Base-by-base conservation (phyloP, 805 yeast species). In the Saccharomyces jurei region DNA sequence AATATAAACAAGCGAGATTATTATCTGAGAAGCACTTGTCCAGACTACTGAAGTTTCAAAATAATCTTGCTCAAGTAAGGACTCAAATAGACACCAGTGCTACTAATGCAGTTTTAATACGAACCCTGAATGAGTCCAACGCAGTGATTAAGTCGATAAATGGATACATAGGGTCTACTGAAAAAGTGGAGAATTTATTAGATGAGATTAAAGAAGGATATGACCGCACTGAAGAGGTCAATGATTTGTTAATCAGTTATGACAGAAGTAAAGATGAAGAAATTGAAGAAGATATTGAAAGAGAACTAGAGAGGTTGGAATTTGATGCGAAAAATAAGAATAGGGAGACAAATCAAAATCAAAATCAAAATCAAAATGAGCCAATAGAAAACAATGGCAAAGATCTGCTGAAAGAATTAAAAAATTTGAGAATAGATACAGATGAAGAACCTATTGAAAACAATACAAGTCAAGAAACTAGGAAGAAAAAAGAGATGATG, bases 1-100 rank as follows among this genome's bases (percentile, higher is more conserved):
- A 65, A 50, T 63, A 71, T 25, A 55, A 75, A 29, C 69, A 69
- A 49, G 67, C 74, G 0, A 70, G 69, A 52, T 69, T 67, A 50
- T 52, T 73, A n/a, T 69, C 72, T 3, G 74, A 74, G 36, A 64
- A 63, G 8, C 65, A 74, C 25, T 60, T 75, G 50, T 55, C 50
- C 6, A 65, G 69, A 31, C 66, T 75, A 21, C 58, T 73, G 28
- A 62, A 58, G 4, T 65, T 72, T 44, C 61, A 68, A 10, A 68
- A 64, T 44, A 78, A 77, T 55, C 63, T 79, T 22, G 72, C 69
- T 50, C 59, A 68, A 5, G 67, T 78, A 1, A 60, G 74, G 51
- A 64, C 60, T 53, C 74, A 75, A 54, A 71, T 79, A 50, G 79
- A 79, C 59, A 67, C 70, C 50, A 75, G 81, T 3, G 60, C 72